Evolutionary conservation across 306 rosid species (phyloP), one percentile per base, ranked within the genome.

Genomic region (Casuarina cunninghamiana): DNA sequence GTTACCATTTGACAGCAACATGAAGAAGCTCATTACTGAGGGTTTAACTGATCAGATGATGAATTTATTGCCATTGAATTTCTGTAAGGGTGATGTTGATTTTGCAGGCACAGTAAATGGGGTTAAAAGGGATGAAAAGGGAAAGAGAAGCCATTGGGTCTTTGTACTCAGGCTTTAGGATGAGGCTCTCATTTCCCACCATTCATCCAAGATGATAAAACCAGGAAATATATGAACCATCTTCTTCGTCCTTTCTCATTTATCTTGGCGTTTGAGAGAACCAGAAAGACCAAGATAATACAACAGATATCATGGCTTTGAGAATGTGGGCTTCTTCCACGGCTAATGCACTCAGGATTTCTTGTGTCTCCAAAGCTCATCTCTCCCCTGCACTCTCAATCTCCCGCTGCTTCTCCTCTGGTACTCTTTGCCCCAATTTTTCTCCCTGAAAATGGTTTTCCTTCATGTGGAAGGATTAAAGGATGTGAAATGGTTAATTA

Each of bases 291-390:
- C 9, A 32, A 76, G 37, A 73, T 43, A 41, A 39, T 41, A 16
- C 17, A 53, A 32, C 55, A 46, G 73, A 39, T 45, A 69, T 26
- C 41, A 94, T 92, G 98, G 97, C 98, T 58, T 91, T 94, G 5
- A 89, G 94, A 86, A 83, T 89, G 90, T 94, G 98, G 98, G 98
- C 96, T 88, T 92, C 97, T 84, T 92, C 97, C 8, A 92, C 98
- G 57, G 96, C 98, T 67, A 90, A 84, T 84, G 94, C 94, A 69
- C 93, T 94, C 89, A 94, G 72, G 80, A 46, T 94, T 73, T 90
- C 98, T 74, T 74, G 78, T 41, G 72, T 90, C 58, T 89, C 92
- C 76, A 92, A 80, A 83, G 26, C 92, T 74, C 84, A 76, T 74
- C 88, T 89, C 79, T 82, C 90, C 10, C 86, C 97, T 69, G 78